These are phyloP conservation scores for Phytopythium aichiense DNA, from an alignment of 352 stramenopile genomes.

Conservation along the genomic window DNA sequence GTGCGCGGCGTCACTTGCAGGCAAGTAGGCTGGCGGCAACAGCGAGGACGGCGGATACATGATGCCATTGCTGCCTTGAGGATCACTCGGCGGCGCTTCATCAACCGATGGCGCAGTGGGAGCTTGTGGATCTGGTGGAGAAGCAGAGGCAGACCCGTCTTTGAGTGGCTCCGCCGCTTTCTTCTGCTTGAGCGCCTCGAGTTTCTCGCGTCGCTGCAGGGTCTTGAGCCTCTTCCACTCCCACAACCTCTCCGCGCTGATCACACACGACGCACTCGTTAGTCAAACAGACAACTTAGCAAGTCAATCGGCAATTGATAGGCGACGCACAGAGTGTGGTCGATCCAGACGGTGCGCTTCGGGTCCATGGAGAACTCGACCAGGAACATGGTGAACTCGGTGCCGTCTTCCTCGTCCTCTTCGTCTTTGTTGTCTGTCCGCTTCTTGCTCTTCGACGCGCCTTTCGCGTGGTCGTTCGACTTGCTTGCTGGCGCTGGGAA, in stretches of 20 bases:
- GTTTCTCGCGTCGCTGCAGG: constrained; percentile 21
- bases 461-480: background rate
- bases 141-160: background rate
- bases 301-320: background rate
- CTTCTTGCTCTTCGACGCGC: constrained; percentile 11
- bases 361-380: constrained; percentile 70
- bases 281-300: background rate
- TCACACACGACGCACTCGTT: constrained; percentile 3
- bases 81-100: background rate
- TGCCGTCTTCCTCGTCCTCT: constrained; percentile 21
- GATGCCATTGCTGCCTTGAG: background rate
- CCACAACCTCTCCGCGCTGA: constrained; percentile 43
- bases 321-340: constrained; percentile 50
- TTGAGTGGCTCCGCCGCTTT: constrained; percentile 9
- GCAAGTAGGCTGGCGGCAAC: background rate
- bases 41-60: background rate
- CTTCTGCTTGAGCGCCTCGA: constrained; percentile 10
- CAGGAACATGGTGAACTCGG: constrained; percentile 54
- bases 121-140: background rate
- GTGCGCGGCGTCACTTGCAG: background rate
- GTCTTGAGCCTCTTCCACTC: constrained; percentile 37
- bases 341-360: constrained; percentile 58
- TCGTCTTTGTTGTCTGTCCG: constrained; percentile 11
- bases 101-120: background rate
- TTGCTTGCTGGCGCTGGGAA: background rate